phyloP scores from a whole-genome alignment of 148 eudicot genomes.

The Persicaria tinctoria region DNA sequence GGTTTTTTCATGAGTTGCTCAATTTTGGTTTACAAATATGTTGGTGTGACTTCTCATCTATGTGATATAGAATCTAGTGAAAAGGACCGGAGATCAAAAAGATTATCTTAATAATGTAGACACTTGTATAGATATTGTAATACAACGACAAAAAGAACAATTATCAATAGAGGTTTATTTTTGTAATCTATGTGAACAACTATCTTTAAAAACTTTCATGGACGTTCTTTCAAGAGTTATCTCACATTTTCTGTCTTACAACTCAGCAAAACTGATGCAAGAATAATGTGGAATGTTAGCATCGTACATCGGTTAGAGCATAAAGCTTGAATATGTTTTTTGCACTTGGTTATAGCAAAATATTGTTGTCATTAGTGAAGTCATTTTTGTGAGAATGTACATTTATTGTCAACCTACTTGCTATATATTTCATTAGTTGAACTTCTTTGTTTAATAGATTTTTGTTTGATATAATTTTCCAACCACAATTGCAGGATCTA shows the following conservation, averaged over 20 bases:
- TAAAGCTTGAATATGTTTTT: constrained; percentile 53
- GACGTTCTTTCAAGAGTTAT: constrained; percentile 10
- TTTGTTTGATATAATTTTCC: constrained; percentile 9
- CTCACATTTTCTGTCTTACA: constrained; percentile 47
- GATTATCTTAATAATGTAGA: constrained; percentile 64
- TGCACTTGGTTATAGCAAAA: constrained; percentile 50
- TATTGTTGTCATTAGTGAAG: constrained; percentile 67
- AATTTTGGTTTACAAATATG: constrained; percentile 14
- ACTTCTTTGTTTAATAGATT: not conserved
- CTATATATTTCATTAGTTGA: not conserved
- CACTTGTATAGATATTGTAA: constrained; percentile 54
- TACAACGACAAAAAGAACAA: constrained; percentile 73
- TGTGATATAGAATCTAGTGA: constrained; percentile 76
- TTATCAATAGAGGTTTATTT: constrained; percentile 59
- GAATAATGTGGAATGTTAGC: constrained; percentile 50
- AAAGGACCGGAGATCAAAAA: constrained; percentile 60
- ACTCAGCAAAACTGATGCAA: constrained; percentile 82
- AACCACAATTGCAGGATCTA: constrained; percentile 84
- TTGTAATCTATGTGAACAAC: constrained; percentile 14
- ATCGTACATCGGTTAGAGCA: constrained; percentile 69
- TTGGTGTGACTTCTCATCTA: constrained; percentile 42
- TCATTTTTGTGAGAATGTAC: constrained; percentile 71
- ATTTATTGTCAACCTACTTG: constrained; percentile 6
- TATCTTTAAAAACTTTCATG: not conserved
- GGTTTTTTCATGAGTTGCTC: no score